Percentiles rank a stretch among this genome's conserved stretches.
phyloP scores from a whole-genome alignment of 1,284 basidiomycete genomes.

The Nidula niveotomentosa region DNA sequence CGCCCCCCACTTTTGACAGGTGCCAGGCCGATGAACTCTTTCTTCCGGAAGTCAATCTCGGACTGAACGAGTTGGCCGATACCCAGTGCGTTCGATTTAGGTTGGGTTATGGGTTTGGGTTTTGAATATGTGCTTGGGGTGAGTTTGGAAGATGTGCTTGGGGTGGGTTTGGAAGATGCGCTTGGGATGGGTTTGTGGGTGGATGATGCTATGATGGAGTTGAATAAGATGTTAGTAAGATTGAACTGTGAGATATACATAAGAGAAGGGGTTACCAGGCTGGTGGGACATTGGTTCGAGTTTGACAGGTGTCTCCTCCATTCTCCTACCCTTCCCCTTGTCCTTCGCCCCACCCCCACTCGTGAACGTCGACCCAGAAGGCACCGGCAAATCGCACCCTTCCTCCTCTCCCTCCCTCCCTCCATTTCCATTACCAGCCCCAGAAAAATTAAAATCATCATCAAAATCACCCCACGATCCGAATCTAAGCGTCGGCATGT shows the following conservation, averaged over 20 bases:
- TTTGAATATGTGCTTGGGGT: not conserved
- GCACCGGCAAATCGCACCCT: slow-evolving; percentile 20
- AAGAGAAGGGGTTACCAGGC: too few relatives aligned
- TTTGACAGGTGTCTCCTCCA: slow-evolving; percentile 4
- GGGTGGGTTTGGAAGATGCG: not conserved
- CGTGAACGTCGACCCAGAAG: slow-evolving; percentile 29
- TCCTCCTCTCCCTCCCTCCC: not conserved
- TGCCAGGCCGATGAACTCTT: slow-evolving; percentile 43
- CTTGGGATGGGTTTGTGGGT: not conserved
- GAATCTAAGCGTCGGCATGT: slow-evolving; percentile 26
- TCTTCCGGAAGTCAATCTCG: slow-evolving; percentile 46
- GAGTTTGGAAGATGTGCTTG: not conserved
- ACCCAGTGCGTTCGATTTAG: slow-evolving; percentile 10
- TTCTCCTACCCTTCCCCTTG: slow-evolving; percentile 5
- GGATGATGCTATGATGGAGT: not conserved
- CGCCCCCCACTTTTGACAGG: slow-evolving; percentile 25
- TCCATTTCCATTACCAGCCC: not conserved
- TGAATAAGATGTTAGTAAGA: not conserved
- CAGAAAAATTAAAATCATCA: slow-evolving; percentile 43
- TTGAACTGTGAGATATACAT: not conserved
- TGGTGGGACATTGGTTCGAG: too few relatives aligned
- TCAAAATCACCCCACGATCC: slow-evolving; percentile 43
- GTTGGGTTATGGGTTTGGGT: too few relatives aligned
- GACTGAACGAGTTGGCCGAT: slow-evolving; percentile 40
- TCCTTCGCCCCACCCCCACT: slow-evolving; percentile 11